A percentile compares a stretch with the other conserved stretches of the same genome.
These are phyloP conservation scores for Picea sitchensis DNA, from an alignment of 75 land plant genomes.

Conservation along the genomic window DNA sequence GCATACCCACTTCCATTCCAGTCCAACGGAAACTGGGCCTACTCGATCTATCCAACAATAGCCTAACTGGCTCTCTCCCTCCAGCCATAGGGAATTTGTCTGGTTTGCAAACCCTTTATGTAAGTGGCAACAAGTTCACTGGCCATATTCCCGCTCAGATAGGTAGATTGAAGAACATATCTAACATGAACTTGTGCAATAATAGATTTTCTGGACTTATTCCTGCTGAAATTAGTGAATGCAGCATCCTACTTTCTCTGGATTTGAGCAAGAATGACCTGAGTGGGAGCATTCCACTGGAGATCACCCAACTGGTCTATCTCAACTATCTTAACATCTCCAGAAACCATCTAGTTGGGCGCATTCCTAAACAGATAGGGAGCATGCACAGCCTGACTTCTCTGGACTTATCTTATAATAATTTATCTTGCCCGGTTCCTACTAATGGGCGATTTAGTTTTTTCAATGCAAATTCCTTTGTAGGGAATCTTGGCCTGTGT, in stretches of 20 bases:
- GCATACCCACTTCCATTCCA: constrained; percentile 28
- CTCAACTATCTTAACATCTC: constrained; percentile 59
- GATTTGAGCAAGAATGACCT: constrained; percentile 60
- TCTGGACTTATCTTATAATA: constrained; percentile 50
- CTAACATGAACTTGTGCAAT: constrained; percentile 45
- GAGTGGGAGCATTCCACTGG: constrained; percentile 47
- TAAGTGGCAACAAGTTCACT: constrained; percentile 49
- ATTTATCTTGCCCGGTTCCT: constrained; percentile 40
- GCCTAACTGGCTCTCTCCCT: constrained; percentile 40
- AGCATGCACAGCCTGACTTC: constrained; percentile 31
- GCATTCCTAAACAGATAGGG: constrained; percentile 48
- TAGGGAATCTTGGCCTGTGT: constrained; percentile 41
- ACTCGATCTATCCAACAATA: constrained; percentile 49
- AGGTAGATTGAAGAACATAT: constrained; percentile 23
- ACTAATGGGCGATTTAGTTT: constrained; percentile 16
- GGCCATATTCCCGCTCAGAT: constrained; percentile 51
- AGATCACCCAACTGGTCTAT: constrained; percentile 29
- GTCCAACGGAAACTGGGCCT: constrained; percentile 21
- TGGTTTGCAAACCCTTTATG: constrained; percentile 35
- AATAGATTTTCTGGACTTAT: constrained; percentile 64
- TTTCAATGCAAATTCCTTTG: constrained; percentile 28
- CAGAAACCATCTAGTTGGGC: constrained; percentile 42
- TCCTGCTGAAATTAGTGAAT: constrained; percentile 47
- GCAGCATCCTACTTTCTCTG: constrained; percentile 33
- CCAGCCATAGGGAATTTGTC: constrained; percentile 41